Conservation (phyloP, 2,329 filamentous ascomycete genomes). For the Incumbomyces lentus region DNA sequence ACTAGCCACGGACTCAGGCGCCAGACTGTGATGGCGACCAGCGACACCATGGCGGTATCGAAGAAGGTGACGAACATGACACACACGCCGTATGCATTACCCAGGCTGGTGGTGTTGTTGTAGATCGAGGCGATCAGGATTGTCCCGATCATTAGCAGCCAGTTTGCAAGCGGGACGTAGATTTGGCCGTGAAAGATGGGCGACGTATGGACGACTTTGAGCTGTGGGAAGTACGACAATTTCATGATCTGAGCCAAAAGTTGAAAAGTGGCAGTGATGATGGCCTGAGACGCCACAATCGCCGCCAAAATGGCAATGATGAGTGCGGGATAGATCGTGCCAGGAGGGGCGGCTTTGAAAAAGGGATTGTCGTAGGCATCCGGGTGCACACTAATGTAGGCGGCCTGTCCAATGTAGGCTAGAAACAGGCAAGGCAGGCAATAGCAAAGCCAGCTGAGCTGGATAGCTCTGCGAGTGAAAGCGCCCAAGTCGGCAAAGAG, state of each 20-base stretch:
- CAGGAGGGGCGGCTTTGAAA: constrained; percentile 58
- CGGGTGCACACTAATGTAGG: constrained; percentile 52
- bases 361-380: constrained; percentile 62
- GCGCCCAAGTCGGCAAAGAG: constrained; percentile 70
- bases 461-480: constrained; percentile 58
- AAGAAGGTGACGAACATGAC: constrained; percentile 74
- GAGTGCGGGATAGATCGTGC: constrained; percentile 57
- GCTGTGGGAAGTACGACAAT: constrained; percentile 62
- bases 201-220: constrained; percentile 63
- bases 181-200: constrained; percentile 62
- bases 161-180: constrained; percentile 66
- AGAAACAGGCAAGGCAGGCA: constrained; percentile 54
- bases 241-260: constrained; percentile 63
- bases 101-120: constrained; percentile 57
- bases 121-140: constrained; percentile 66
- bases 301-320: constrained; percentile 60
- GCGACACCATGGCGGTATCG: constrained; percentile 61
- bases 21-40: constrained; percentile 66
- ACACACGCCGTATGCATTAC: constrained; percentile 68
- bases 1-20: constrained; percentile 48
- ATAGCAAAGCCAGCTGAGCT: constrained; percentile 60
- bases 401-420: constrained; percentile 62
- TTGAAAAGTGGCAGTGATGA: constrained; percentile 66
- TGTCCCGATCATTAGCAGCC: constrained; percentile 65
- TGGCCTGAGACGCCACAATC: constrained; percentile 67